phyloP scores from a whole-genome alignment of 2,329 filamentous ascomycete species.

The Podosphaera xanthii region DNA sequence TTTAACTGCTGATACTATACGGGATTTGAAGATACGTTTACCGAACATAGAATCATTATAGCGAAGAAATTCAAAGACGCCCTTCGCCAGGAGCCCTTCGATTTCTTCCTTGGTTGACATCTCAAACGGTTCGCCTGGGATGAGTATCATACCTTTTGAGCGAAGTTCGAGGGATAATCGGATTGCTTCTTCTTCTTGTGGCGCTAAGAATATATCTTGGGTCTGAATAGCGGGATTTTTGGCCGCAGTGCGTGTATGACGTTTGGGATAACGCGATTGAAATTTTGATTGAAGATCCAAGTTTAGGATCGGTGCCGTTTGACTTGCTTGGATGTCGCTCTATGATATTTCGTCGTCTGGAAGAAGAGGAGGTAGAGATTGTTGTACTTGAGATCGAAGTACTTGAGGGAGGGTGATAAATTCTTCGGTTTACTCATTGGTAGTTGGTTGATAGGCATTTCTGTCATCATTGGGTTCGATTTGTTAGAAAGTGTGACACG shows the following conservation, averaged over 20 bases:
- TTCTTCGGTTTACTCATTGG: too few species aligned
- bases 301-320: too few species aligned
- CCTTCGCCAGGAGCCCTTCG: background rate
- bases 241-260: background rate
- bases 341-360: too few species aligned
- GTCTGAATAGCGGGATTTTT: background rate
- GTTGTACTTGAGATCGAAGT: background rate
- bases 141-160: background rate
- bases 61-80: background rate
- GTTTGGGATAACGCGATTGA: too few species aligned
- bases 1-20: constrained; percentile 2
- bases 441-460: too few species aligned
- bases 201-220: background rate
- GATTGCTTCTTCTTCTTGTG: background rate
- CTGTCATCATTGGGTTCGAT: background rate
- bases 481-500: too few species aligned
- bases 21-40: constrained; percentile 2
- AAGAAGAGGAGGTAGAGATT: background rate
- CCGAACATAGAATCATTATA: background rate
- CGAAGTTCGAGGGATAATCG: background rate
- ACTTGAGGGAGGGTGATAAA: background rate
- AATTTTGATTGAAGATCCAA: too few species aligned
- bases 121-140: background rate
- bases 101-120: background rate
- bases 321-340: too few species aligned